phyloP scores from a whole-genome alignment of 768 basidiomycete genomes.

The Kwoniella bestiolae region DNA sequence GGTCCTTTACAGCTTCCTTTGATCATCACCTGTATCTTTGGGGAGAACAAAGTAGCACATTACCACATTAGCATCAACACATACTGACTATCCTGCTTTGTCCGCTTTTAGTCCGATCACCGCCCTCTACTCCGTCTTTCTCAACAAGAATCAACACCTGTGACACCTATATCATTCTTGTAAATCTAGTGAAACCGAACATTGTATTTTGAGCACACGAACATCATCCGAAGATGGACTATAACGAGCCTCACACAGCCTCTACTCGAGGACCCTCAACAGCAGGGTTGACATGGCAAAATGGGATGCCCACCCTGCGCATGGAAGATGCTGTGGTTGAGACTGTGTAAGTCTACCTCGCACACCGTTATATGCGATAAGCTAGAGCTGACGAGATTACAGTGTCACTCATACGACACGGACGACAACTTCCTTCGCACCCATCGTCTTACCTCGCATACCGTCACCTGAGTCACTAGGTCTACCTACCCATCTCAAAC shows the following conservation, averaged over 20 bases:
- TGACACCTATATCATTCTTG: not conserved
- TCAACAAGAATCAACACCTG: not conserved
- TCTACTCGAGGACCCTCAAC: slow-evolving; percentile 1
- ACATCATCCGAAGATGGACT: slow-evolving; percentile 8
- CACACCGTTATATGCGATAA: not conserved
- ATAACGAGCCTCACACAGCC: slow-evolving; percentile 5
- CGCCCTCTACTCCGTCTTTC: not conserved
- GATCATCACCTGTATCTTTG: not conserved
- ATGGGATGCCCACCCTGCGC: slow-evolving; percentile 37
- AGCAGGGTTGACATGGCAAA: slow-evolving; percentile 28
- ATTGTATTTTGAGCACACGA: not conserved
- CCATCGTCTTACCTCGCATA: slow-evolving; percentile 43
- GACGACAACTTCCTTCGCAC: slow-evolving; percentile 48
- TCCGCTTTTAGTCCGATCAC: not conserved
- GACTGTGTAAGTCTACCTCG: slow-evolving; percentile 42
- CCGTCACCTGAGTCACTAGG: slow-evolving; percentile 36
- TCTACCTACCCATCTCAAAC: slow-evolving; percentile 29
- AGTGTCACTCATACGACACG: slow-evolving; percentile 51
- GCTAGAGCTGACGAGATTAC: slow-evolving; percentile 9
- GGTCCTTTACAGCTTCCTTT: slow-evolving; percentile 9
- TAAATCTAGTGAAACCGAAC: not conserved
- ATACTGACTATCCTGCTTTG: not conserved
- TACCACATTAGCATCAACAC: not conserved
- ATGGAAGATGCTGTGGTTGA: slow-evolving; percentile 53
- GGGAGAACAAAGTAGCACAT: not conserved